Percentiles rank a stretch among this genome's conserved stretches.
These are phyloP conservation scores for Elongisporangium senticosum DNA, from an alignment of 352 stramenopile species.

Conservation along the genomic window DNA sequence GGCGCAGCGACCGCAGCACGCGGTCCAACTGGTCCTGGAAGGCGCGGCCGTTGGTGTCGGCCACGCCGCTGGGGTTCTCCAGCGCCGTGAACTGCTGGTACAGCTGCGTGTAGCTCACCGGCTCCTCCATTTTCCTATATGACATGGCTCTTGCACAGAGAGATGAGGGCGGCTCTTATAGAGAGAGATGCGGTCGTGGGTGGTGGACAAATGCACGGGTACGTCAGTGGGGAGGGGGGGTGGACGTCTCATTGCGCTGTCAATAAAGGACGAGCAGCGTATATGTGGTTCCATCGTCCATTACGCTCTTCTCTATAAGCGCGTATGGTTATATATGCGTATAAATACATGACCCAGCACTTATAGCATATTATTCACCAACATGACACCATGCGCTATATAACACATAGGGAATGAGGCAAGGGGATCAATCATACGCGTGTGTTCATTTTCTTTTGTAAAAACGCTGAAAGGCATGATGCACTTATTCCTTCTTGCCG, in stretches of 20 bases:
- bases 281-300: no score
- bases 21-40: slow-evolving; percentile 45
- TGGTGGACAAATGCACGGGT: slow-evolving; percentile 2
- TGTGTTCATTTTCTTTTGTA: slow-evolving; percentile 6
- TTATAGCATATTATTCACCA: neutral
- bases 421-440: neutral
- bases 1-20: slow-evolving; percentile 22
- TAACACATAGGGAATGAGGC: neutral
- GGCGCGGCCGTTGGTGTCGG: slow-evolving; percentile 30
- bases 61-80: slow-evolving; percentile 28
- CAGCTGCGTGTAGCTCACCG: slow-evolving; percentile 28
- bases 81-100: slow-evolving; percentile 39
- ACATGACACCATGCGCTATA: neutral
- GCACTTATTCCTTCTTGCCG: slow-evolving; percentile 64
- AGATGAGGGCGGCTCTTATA: slow-evolving; percentile 13
- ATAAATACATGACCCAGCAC: no score
- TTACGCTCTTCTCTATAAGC: neutral
- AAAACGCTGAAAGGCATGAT: neutral
- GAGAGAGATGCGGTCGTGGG: slow-evolving; percentile 17
- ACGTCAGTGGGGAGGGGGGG: neutral
- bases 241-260: neutral
- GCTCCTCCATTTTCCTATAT: slow-evolving; percentile 15
- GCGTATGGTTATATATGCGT: no score
- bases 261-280: neutral
- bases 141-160: slow-evolving; percentile 4